A percentile compares a stretch with the other conserved stretches of the same genome.
Evolutionary conservation across 2,329 filamentous ascomycete species (phyloP).

Genomic region (Claviceps africana): DNA sequence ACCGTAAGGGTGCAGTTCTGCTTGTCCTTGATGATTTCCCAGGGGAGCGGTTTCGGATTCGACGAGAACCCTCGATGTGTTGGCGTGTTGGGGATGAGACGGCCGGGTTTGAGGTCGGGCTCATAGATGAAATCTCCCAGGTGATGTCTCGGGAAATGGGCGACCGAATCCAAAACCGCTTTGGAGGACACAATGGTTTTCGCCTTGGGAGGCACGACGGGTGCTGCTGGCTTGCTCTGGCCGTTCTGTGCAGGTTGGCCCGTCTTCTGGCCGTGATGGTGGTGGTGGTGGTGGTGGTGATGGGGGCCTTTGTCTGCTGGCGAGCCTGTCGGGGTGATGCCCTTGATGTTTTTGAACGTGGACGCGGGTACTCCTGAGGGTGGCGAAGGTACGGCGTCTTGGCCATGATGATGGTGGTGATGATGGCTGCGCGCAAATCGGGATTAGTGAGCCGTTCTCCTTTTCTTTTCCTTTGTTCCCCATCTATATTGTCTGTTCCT

Average conservation of each 20-base stretch:
- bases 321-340: conserved; percentile 29
- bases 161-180: conserved; percentile 57
- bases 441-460: conserved; percentile 13
- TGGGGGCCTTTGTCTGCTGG: conserved; percentile 27
- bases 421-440: conserved; percentile 26
- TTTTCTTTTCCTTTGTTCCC: background rate
- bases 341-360: conserved; percentile 37
- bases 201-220: conserved; percentile 39
- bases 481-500: background rate
- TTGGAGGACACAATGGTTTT: conserved; percentile 55
- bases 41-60: conserved; percentile 59
- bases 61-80: conserved; percentile 32
- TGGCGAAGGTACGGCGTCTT: conserved; percentile 32
- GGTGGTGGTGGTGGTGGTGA: conserved; percentile 36
- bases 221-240: conserved; percentile 13
- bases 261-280: conserved; percentile 25
- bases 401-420: conserved; percentile 43
- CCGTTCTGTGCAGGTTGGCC: conserved; percentile 12
- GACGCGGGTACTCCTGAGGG: conserved; percentile 20
- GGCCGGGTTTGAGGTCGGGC: conserved; percentile 43
- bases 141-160: conserved; percentile 59
- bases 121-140: conserved; percentile 77
- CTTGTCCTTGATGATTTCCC: conserved; percentile 55
- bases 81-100: conserved; percentile 27
- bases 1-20: conserved; percentile 86